Evolutionary conservation across 177 flowering plant genomes (phyloP).

Genomic region (Vitis hybrid): DNA sequence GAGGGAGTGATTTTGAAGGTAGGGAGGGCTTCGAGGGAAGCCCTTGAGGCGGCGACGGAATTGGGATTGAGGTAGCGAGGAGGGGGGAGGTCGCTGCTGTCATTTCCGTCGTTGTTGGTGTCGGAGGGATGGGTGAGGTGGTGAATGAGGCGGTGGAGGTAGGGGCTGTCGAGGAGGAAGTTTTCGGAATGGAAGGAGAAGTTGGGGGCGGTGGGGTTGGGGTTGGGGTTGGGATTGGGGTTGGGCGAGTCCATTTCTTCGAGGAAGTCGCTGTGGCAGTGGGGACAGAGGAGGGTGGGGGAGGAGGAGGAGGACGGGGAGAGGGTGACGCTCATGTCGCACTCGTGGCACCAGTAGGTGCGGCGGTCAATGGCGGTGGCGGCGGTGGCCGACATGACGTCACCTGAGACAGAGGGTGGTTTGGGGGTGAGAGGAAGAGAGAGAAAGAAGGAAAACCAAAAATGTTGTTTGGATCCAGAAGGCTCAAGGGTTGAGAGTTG

Average conservation of each 20-base stretch:
- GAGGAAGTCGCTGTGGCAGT: constrained; percentile 50
- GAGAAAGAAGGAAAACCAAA: too few species aligned
- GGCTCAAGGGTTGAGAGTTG: too few species aligned
- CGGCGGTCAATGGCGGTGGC: constrained; percentile 9
- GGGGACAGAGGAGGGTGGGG: constrained; percentile 47
- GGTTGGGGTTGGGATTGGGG: not conserved
- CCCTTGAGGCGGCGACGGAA: constrained; percentile 33
- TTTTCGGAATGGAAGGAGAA: constrained; percentile 3
- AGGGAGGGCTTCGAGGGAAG: constrained; percentile 41
- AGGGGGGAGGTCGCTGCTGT: constrained; percentile 2
- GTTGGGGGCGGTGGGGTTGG: constrained; percentile 11
- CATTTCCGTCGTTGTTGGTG: not conserved
- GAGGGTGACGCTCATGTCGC: constrained; percentile 58
- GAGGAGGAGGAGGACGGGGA: constrained; percentile 16
- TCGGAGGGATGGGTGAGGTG: constrained; percentile 18
- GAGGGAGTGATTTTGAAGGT: constrained; percentile 38
- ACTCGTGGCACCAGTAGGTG: constrained; percentile 65
- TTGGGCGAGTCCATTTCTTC: constrained; percentile 44
- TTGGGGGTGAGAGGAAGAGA: too few species aligned
- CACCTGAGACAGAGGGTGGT: too few species aligned
- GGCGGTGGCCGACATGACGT: constrained; percentile 1
- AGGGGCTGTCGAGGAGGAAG: constrained; percentile 35
- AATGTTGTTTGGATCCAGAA: too few species aligned
- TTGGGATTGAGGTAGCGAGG: constrained; percentile 11
- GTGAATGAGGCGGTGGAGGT: constrained; percentile 30